Conservation (phyloP, 495 filamentous ascomycete genomes). For the Penicillium fimorum region DNA sequence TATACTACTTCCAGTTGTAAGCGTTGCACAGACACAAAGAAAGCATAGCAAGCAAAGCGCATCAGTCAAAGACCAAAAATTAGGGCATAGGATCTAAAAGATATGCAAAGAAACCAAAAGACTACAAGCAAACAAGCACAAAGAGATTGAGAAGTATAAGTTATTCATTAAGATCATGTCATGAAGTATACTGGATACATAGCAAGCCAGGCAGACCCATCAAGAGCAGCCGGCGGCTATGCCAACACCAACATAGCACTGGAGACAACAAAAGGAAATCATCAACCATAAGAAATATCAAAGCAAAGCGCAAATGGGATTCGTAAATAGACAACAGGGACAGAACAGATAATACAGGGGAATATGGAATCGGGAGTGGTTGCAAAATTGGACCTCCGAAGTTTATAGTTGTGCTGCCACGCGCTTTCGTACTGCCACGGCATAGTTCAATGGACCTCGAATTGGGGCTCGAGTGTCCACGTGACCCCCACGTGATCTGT, state of each 20-base stretch:
- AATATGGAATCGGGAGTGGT: constrained; percentile 30
- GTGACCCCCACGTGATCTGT: neutral
- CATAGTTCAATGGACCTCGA: neutral
- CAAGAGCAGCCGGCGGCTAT: constrained; percentile 7
- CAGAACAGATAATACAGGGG: constrained; percentile 39
- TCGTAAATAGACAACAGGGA: constrained; percentile 23
- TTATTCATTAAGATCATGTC: constrained; percentile 26
- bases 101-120: neutral
- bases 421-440: neutral
- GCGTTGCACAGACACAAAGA: neutral
- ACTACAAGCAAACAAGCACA: neutral
- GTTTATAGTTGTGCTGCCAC: constrained; percentile 1
- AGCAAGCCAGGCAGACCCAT: constrained; percentile 11
- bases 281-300: constrained; percentile 20
- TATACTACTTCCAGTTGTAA: neutral
- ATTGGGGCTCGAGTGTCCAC: neutral
- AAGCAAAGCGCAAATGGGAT: constrained; percentile 23
- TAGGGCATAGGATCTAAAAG: neutral
- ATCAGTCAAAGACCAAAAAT: neutral
- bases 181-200: constrained; percentile 11
- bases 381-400: neutral
- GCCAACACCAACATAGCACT: constrained; percentile 16
- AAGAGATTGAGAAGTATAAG: neutral
- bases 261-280: constrained; percentile 30
- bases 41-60: neutral